phyloP scores from a whole-genome alignment of 2,329 filamentous ascomycete species.

The Fusarium neocosmosporiellum region DNA sequence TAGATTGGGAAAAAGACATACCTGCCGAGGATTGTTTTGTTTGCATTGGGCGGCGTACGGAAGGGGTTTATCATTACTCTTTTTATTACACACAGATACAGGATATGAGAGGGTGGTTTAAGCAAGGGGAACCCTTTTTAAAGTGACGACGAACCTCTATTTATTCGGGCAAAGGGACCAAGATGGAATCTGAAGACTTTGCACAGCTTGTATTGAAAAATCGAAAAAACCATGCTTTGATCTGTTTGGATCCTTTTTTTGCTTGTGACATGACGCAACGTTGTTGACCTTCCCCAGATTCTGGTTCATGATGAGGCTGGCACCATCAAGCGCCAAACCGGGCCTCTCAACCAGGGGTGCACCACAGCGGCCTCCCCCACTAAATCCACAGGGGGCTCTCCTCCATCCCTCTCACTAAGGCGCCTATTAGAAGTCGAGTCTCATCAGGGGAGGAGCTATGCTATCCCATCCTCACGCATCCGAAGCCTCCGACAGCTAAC shows the following conservation, averaged over 20 bases:
- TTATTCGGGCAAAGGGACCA: not conserved
- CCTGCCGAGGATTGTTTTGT: slow-evolving; percentile 21
- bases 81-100: slow-evolving; percentile 11
- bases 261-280: not conserved
- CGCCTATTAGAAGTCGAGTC: slow-evolving; percentile 9
- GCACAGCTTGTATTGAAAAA: slow-evolving; percentile 9
- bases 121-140: not conserved
- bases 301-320: slow-evolving; percentile 7
- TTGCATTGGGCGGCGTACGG: slow-evolving; percentile 44
- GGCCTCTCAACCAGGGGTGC: slow-evolving; percentile 2
- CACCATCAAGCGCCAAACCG: not conserved
- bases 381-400: slow-evolving; percentile 23
- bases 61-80: not conserved
- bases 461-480: slow-evolving; percentile 21
- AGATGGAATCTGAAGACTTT: not conserved
- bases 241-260: not conserved
- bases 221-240: slow-evolving; percentile 9
- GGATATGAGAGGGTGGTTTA: slow-evolving; percentile 2
- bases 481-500: slow-evolving; percentile 20
- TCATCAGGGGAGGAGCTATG: slow-evolving; percentile 24
- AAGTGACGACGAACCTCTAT: not conserved
- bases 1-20: slow-evolving; percentile 28
- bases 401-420: slow-evolving; percentile 15
- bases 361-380: slow-evolving; percentile 24
- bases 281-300: slow-evolving; percentile 34